These are phyloP conservation scores for Citrullus mucosospermus DNA, from an alignment of 306 rosid genomes.

Conservation along the genomic window DNA sequence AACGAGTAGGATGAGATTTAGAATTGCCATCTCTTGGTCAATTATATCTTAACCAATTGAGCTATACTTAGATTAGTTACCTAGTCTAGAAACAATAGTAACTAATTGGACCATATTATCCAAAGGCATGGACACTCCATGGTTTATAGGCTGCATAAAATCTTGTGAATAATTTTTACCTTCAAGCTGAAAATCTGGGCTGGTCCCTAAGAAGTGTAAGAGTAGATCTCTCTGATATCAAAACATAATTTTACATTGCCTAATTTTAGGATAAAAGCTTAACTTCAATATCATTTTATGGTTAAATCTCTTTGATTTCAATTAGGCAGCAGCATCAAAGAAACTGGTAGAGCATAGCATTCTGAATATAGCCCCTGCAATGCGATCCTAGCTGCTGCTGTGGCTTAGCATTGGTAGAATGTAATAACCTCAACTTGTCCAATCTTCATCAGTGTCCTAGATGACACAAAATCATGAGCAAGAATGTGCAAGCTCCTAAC, in stretches of 20 bases:
- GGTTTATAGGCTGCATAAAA: background rate
- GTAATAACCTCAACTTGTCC: background rate
- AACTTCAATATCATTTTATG: background rate
- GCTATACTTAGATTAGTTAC: no score
- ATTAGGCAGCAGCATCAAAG: background rate
- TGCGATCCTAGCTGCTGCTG: background rate
- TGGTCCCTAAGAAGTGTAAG: background rate
- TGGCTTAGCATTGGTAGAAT: background rate
- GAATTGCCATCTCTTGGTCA: no score
- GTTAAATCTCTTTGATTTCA: background rate
- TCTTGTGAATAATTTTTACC: background rate
- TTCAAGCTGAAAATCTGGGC: background rate
- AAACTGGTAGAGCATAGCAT: background rate
- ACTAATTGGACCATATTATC: background rate
- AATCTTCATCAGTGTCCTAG: slow-evolving; percentile 10
- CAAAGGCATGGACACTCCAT: background rate
- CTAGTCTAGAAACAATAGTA: background rate
- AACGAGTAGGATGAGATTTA: background rate
- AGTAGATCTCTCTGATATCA: background rate
- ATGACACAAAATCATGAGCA: background rate
- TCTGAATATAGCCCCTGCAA: background rate
- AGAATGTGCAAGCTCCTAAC: background rate
- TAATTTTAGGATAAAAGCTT: background rate
- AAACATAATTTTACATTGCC: background rate
- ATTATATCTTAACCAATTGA: background rate